These are phyloP conservation scores for Ogataea neopini DNA, from an alignment of 805 yeast species.

Conservation along the genomic window DNA sequence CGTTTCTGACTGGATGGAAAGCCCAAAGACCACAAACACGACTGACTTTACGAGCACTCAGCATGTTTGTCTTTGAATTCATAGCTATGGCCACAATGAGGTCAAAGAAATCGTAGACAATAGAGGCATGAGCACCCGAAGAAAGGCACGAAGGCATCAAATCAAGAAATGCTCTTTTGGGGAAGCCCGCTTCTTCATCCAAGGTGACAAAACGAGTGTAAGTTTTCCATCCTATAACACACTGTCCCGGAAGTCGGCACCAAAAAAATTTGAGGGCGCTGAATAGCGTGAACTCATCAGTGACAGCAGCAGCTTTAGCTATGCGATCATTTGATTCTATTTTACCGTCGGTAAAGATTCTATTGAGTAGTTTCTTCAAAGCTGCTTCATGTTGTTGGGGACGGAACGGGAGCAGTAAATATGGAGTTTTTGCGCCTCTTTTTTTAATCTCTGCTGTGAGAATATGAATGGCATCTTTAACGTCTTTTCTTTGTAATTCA, in stretches of 20 bases:
- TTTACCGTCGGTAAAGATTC: constrained; percentile 55
- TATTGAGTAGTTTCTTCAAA: constrained; percentile 55
- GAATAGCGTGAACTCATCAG: constrained; percentile 71
- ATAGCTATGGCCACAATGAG: constrained; percentile 74
- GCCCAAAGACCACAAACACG: constrained; percentile 91
- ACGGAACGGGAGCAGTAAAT: constrained; percentile 73
- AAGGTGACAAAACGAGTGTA: constrained; percentile 66
- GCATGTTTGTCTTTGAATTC: constrained; percentile 72
- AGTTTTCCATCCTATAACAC: constrained; percentile 84
- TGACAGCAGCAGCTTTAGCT: constrained; percentile 44
- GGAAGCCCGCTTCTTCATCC: constrained; percentile 66
- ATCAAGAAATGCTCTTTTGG: constrained; percentile 71
- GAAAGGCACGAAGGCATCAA: constrained; percentile 83
- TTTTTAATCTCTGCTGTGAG: constrained; percentile 73
- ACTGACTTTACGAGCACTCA: constrained; percentile 78
- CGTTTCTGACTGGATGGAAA: constrained; percentile 43
- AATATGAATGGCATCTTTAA: constrained; percentile 65
- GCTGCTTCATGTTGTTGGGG: constrained; percentile 65
- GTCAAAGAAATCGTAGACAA: constrained; percentile 85
- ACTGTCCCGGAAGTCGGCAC: constrained; percentile 79
- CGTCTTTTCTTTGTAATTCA: constrained; percentile 61
- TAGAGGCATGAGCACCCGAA: constrained; percentile 86
- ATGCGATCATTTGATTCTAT: constrained; percentile 44
- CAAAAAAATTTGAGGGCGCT: constrained; percentile 80
- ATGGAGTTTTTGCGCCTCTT: constrained; percentile 71